These are phyloP conservation scores for Camellia sinensis DNA, from an alignment of 148 eudicot genomes.

Conservation along the genomic window DNA sequence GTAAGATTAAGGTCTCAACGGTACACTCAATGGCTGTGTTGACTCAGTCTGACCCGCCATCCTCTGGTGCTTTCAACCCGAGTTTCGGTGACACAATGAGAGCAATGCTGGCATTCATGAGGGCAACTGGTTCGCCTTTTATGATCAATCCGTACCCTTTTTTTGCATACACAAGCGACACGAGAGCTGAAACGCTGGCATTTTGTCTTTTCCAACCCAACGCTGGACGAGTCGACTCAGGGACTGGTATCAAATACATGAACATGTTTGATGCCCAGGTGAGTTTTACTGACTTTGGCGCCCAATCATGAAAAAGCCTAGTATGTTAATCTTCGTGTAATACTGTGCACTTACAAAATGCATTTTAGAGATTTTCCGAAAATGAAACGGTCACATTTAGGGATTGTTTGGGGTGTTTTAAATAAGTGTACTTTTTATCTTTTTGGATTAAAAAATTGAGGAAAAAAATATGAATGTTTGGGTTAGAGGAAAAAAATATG, in stretches of 20 bases:
- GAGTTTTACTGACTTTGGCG: background rate
- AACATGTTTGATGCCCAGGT: slow-evolving; percentile 96
- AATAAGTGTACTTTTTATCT: too few species aligned
- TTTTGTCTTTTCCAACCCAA: slow-evolving; percentile 82
- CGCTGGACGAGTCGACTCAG: slow-evolving; percentile 69
- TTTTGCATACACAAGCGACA: slow-evolving; percentile 80
- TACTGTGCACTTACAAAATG: too few species aligned
- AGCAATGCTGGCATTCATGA: slow-evolving; percentile 53
- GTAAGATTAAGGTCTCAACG: slow-evolving; percentile 78
- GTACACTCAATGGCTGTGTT: slow-evolving; percentile 77
- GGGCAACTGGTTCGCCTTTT: slow-evolving; percentile 62
- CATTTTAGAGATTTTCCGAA: too few species aligned
- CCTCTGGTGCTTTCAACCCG: slow-evolving; percentile 59
- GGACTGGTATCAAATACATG: slow-evolving; percentile 73
- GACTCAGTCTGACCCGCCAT: slow-evolving; percentile 84
- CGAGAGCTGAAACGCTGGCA: slow-evolving; percentile 64
- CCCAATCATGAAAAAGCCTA: too few species aligned
- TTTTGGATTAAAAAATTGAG: too few species aligned
- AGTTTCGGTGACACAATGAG: slow-evolving; percentile 52
- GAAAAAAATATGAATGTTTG: too few species aligned
- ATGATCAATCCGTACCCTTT: slow-evolving; percentile 89
- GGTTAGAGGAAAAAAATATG: too few species aligned
- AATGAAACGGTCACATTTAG: too few species aligned
- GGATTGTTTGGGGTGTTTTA: too few species aligned
- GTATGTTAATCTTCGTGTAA: too few species aligned